These are phyloP conservation scores for Sarocladium oryzae DNA, from an alignment of 2,329 filamentous ascomycete genomes.

Conservation along the genomic window DNA sequence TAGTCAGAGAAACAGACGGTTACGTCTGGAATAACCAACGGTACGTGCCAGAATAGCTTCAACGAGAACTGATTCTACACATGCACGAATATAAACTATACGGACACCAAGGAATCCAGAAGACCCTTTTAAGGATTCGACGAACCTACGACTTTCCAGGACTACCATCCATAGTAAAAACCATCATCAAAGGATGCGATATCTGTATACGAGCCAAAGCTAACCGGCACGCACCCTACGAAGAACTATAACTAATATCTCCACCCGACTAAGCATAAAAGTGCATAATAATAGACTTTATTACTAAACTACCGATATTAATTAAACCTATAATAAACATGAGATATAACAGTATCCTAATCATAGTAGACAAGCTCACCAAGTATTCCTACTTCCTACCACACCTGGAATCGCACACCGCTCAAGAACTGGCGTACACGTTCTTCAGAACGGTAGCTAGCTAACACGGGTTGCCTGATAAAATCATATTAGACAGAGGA, in stretches of 20 bases:
- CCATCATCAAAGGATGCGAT: background rate
- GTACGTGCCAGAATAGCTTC: background rate
- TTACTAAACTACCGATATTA: background rate
- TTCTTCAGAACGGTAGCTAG: background rate
- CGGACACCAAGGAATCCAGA: background rate
- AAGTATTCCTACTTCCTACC: background rate
- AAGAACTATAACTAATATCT: conserved; percentile 11
- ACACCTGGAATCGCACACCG: background rate
- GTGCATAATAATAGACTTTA: background rate
- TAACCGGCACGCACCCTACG: conserved; percentile 11
- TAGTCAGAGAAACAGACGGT: background rate
- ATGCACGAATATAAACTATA: background rate
- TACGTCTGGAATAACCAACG: background rate
- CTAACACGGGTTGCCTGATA: background rate
- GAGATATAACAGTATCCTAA: background rate
- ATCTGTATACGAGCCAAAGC: conserved; percentile 9
- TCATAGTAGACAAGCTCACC: background rate
- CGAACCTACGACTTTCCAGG: background rate
- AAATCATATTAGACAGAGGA: background rate
- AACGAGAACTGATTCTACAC: background rate
- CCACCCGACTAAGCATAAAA: conserved; percentile 10
- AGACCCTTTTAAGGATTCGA: background rate
- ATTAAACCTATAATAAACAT: background rate
- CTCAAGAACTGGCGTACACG: background rate
- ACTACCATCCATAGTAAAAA: background rate